Evolutionary conservation across 2,329 filamentous ascomycete species (phyloP).

Genomic region (Phaeoacremonium minimum): DNA sequence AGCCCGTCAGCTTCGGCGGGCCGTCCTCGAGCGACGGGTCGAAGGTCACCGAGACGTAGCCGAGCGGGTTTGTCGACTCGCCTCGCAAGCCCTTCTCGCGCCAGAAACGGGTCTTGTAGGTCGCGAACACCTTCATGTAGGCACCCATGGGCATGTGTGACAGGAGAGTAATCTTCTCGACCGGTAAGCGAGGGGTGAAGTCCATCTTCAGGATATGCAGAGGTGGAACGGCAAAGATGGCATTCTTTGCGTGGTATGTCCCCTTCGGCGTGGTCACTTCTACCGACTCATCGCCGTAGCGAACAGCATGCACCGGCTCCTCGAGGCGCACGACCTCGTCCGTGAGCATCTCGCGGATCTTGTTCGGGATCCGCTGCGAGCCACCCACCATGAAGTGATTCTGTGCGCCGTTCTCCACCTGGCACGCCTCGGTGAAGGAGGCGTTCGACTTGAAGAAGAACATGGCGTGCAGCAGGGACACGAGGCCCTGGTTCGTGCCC

Average conservation of each 20-base stretch:
- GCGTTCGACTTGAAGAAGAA: slow-evolving; percentile 7
- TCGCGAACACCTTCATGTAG: slow-evolving; percentile 8
- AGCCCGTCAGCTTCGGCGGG: slow-evolving; percentile 8
- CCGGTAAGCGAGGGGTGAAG: slow-evolving; percentile 9
- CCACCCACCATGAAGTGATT: slow-evolving; percentile 8
- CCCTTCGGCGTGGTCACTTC: slow-evolving; percentile 3
- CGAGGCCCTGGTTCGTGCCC: slow-evolving; percentile 7
- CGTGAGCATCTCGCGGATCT: slow-evolving; percentile 4
- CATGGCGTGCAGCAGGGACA: slow-evolving; percentile 10
- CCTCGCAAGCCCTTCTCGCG: slow-evolving; percentile 7
- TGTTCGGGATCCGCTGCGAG: slow-evolving; percentile 8
- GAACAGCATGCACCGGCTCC: slow-evolving; percentile 6
- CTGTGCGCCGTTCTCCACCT: slow-evolving; percentile 7
- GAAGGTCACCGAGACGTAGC: slow-evolving; percentile 6
- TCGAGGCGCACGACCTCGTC: slow-evolving; percentile 7
- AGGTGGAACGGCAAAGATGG: slow-evolving; percentile 10
- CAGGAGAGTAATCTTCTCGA: slow-evolving; percentile 5
- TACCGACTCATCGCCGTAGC: slow-evolving; percentile 6
- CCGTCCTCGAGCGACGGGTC: slow-evolving; percentile 4
- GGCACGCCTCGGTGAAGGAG: slow-evolving; percentile 3
- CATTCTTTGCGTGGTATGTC: slow-evolving; percentile 1
- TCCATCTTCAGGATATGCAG: slow-evolving; percentile 7
- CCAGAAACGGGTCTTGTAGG: slow-evolving; percentile 11
- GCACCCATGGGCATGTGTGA: slow-evolving; percentile 11
- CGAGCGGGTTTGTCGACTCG: slow-evolving; percentile 6